These are phyloP conservation scores for Blastobotrys illinoisensis DNA, from an alignment of 1,139 yeast genomes.

Conservation along the genomic window DNA sequence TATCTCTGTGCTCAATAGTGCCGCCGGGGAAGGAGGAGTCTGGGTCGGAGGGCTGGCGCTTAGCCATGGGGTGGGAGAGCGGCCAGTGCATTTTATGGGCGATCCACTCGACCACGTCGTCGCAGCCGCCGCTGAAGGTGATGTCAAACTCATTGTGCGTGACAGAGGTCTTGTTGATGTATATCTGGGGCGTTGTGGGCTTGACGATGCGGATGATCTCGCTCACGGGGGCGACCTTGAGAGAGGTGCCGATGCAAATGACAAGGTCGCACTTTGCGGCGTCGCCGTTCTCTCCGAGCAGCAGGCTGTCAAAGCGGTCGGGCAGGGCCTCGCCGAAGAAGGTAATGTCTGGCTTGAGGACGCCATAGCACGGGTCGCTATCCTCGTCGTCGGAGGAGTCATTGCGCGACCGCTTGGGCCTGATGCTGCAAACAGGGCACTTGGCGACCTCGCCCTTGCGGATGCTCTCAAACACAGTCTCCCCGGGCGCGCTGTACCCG, in stretches of 20 bases:
- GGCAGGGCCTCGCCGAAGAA: conserved; percentile 92
- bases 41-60: conserved; percentile 15
- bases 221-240: conserved; percentile 95
- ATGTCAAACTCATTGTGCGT: conserved; percentile 77
- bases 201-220: conserved; percentile 78
- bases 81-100: conserved; percentile 62
- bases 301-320: conserved; percentile 54
- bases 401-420: conserved; percentile 10
- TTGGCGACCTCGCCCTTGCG: conserved; percentile 57
- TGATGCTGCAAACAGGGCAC: conserved; percentile 58
- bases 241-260: conserved; percentile 86
- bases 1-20: conserved; percentile 18
- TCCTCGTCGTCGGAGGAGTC: conserved; percentile 17
- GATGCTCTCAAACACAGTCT: conserved; percentile 56
- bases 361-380: conserved; percentile 48
- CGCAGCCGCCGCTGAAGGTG: conserved; percentile 77
- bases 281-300: conserved; percentile 28
- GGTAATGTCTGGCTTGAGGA: conserved; percentile 91
- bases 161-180: conserved; percentile 79
- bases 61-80: conserved; percentile 49
- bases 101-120: conserved; percentile 71
- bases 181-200: conserved; percentile 69
- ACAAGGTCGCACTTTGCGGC: conserved; percentile 68
- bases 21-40: conserved; percentile 20
- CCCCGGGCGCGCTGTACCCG: conserved; percentile 62